phyloP scores from a whole-genome alignment of 345 rosid genomes.

The Rhodamnia rubescens region DNA sequence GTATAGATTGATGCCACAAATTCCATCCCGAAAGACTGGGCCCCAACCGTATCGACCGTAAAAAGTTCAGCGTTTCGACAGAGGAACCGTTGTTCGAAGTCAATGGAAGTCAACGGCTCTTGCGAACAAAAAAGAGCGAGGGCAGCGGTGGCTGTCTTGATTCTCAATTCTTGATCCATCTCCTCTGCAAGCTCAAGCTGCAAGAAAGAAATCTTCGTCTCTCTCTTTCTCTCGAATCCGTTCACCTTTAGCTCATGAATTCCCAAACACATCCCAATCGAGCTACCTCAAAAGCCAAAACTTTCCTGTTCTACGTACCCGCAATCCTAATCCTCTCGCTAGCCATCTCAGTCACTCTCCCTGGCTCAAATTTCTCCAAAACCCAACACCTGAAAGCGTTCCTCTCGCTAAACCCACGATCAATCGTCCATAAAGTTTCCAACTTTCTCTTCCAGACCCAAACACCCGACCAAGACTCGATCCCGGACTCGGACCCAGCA shows the following conservation, averaged over 20 bases:
- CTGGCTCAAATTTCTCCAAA: slow-evolving; percentile 26
- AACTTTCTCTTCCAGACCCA: slow-evolving; percentile 4
- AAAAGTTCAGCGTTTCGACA: not conserved
- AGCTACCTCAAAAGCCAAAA: slow-evolving; percentile 13
- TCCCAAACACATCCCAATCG: not conserved
- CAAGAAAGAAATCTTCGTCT: not conserved
- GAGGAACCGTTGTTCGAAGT: not conserved
- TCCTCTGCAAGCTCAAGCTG: not conserved
- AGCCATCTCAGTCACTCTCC: slow-evolving; percentile 20
- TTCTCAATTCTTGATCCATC: not conserved
- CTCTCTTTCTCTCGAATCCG: not conserved
- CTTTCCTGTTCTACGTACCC: slow-evolving; percentile 19
- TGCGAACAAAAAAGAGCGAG: not conserved
- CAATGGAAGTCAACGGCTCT: not conserved
- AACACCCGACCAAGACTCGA: slow-evolving; percentile 1
- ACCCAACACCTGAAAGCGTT: slow-evolving; percentile 21
- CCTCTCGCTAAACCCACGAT: slow-evolving; percentile 16
- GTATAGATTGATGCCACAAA: too few relatives aligned
- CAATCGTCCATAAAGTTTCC: slow-evolving; percentile 14
- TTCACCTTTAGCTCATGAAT: not conserved
- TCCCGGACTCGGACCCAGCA: not conserved
- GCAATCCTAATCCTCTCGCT: slow-evolving; percentile 31
- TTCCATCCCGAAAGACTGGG: too few relatives aligned
- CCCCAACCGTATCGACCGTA: too few relatives aligned
- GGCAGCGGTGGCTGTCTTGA: not conserved